These are phyloP conservation scores for Abrus precatorius DNA, from an alignment of 306 rosid genomes.

Conservation along the genomic window DNA sequence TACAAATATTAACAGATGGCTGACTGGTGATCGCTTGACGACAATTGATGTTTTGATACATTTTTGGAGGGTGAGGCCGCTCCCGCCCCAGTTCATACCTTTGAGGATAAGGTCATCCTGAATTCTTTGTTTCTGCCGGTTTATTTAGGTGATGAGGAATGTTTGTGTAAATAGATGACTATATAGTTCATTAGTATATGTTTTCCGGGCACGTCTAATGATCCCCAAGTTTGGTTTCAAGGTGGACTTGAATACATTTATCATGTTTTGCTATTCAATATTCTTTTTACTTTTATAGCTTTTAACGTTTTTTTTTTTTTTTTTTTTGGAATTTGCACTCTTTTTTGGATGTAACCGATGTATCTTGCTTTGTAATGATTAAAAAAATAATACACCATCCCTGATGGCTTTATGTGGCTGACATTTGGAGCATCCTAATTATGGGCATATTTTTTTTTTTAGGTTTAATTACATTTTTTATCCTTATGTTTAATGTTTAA, in stretches of 20 bases:
- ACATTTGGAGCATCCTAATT: slow-evolving; percentile 25
- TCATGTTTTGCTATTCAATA: slow-evolving; percentile 55
- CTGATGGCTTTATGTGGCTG: slow-evolving; percentile 30
- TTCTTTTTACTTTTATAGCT: slow-evolving; percentile 48
- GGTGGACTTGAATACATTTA: slow-evolving; percentile 47
- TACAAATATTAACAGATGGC: slow-evolving; percentile 67
- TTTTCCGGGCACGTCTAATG: slow-evolving; percentile 47
- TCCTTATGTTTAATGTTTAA: neutral
- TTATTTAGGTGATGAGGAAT: slow-evolving; percentile 58
- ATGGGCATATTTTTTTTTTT: slow-evolving; percentile 1
- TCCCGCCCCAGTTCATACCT: slow-evolving; percentile 55
- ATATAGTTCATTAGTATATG: slow-evolving; percentile 56
- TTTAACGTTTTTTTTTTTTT: slow-evolving; percentile 2
- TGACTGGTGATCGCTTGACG: slow-evolving; percentile 43
- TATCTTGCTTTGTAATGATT: slow-evolving; percentile 45
- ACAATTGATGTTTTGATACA: slow-evolving; percentile 58
- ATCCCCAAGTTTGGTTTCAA: slow-evolving; percentile 37
- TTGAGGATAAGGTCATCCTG: slow-evolving; percentile 51
- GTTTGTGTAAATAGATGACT: slow-evolving; percentile 82
- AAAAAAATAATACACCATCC: slow-evolving; percentile 29
- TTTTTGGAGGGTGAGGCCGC: slow-evolving; percentile 70
- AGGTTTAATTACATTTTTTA: neutral
- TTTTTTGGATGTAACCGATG: slow-evolving; percentile 43
- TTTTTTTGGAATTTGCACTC: slow-evolving; percentile 37
- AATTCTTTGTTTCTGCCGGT: slow-evolving; percentile 59